These are phyloP conservation scores for Cyathus striatus DNA, from an alignment of 768 basidiomycete genomes.

Conservation along the genomic window DNA sequence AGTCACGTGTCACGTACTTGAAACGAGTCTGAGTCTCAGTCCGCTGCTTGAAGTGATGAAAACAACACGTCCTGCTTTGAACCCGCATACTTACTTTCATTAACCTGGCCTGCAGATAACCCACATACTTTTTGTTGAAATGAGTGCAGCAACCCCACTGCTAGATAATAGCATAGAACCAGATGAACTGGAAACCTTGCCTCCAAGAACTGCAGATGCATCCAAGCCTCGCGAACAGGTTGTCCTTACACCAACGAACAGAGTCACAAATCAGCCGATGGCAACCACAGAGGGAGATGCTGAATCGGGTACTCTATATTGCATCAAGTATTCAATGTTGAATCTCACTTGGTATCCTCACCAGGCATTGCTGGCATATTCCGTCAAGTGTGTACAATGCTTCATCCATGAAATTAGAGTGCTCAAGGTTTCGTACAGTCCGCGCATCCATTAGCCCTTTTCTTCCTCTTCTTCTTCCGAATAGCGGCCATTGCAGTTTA, in stretches of 20 bases:
- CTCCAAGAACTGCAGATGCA: constrained; percentile 7
- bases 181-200: constrained; percentile 57
- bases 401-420: constrained; percentile 1
- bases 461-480: constrained; percentile 87
- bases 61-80: no score
- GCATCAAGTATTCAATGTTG: background rate
- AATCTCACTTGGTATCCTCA: constrained; percentile 2
- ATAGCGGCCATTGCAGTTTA: constrained; percentile 87
- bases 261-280: constrained; percentile 26
- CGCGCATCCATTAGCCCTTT: constrained; percentile 76
- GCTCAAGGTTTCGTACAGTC: constrained; percentile 41
- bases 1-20: no score
- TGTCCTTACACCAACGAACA: constrained; percentile 52
- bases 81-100: no score
- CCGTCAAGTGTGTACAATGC: constrained; percentile 51
- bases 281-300: constrained; percentile 60
- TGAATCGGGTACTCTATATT: constrained; percentile 58
- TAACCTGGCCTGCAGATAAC: background rate
- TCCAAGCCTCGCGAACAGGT: constrained; percentile 31
- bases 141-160: constrained; percentile 62
- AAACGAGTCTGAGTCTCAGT: no score
- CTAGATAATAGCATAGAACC: constrained; percentile 83
- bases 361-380: constrained; percentile 72
- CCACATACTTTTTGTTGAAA: constrained; percentile 19
- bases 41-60: no score